A percentile compares a stretch with the other conserved stretches of the same genome.
These are phyloP conservation scores for Chimonanthus salicifolius DNA, from an alignment of 164 flowering plant species.

Conservation along the genomic window DNA sequence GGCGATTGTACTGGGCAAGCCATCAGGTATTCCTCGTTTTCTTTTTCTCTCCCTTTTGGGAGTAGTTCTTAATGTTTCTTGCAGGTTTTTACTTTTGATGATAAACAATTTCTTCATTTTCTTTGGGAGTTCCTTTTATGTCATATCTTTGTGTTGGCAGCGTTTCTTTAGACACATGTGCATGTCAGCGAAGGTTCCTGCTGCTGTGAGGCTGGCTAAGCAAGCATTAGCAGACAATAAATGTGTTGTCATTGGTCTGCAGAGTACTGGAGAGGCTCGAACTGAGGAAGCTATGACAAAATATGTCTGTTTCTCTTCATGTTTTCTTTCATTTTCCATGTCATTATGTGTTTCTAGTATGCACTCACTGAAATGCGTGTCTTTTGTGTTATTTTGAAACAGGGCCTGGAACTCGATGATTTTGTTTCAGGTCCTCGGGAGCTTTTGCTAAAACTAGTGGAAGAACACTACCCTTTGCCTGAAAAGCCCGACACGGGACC, in stretches of 20 bases:
- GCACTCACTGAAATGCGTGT: constrained; percentile 3
- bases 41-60: not conserved
- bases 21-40: constrained; percentile 63
- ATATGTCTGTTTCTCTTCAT: constrained; percentile 46
- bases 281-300: constrained; percentile 97
- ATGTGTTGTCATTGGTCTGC: constrained; percentile 97
- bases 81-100: too few relatives aligned
- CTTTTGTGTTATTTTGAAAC: constrained; percentile 3
- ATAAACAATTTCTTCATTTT: not conserved
- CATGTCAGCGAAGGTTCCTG: constrained; percentile 98
- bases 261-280: constrained; percentile 98
- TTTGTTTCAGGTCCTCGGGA: constrained; percentile 98
- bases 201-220: constrained; percentile 71
- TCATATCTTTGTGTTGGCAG: constrained; percentile 33
- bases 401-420: constrained; percentile 96
- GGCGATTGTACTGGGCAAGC: constrained; percentile 95
- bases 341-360: not conserved
- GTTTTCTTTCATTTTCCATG: constrained; percentile 1
- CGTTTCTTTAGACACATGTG: constrained; percentile 98
- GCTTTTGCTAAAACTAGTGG: constrained; percentile 88
- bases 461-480: constrained; percentile 94
- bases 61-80: not conserved
- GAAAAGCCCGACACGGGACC: constrained; percentile 67
- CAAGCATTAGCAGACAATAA: constrained; percentile 69
- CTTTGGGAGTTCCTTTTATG: not conserved